Evolutionary conservation across 768 basidiomycete genomes (phyloP).

Genomic region (Tremella mesenterica): DNA sequence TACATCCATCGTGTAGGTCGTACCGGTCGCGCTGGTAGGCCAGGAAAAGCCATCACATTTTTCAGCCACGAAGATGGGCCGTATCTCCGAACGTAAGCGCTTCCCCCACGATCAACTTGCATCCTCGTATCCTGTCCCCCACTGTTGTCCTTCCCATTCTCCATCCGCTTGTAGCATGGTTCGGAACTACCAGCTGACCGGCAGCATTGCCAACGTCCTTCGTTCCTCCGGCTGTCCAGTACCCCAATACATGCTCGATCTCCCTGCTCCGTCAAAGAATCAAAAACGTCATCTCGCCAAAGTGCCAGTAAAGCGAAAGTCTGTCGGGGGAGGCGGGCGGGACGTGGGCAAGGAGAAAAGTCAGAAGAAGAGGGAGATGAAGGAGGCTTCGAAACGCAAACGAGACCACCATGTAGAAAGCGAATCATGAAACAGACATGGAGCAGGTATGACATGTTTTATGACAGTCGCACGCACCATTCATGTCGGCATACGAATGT

Average conservation of each 20-base stretch:
- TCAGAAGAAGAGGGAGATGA: constrained; percentile 32
- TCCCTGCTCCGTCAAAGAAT: constrained; percentile 88
- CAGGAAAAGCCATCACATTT: constrained; percentile 89
- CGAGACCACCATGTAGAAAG: no score
- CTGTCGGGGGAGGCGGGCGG: constrained; percentile 54
- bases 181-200: constrained; percentile 1
- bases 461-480: no score
- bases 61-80: constrained; percentile 91
- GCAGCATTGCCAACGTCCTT: constrained; percentile 90
- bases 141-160: constrained; percentile 3
- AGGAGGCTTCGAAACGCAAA: constrained; percentile 18
- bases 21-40: constrained; percentile 84
- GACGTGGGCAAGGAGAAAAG: constrained; percentile 35
- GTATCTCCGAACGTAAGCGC: constrained; percentile 65
- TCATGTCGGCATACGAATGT: no score
- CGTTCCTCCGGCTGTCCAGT: constrained; percentile 82
- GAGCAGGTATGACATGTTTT: no score
- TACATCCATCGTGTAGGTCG: constrained; percentile 96
- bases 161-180: no score
- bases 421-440: no score
- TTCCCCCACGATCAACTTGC: constrained; percentile 30
- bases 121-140: background rate
- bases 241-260: constrained; percentile 87
- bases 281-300: constrained; percentile 78
- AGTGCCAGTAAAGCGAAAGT: constrained; percentile 54